These are phyloP conservation scores for Penicillium argentinense DNA, from an alignment of 495 filamentous ascomycete species.

Conservation along the genomic window DNA sequence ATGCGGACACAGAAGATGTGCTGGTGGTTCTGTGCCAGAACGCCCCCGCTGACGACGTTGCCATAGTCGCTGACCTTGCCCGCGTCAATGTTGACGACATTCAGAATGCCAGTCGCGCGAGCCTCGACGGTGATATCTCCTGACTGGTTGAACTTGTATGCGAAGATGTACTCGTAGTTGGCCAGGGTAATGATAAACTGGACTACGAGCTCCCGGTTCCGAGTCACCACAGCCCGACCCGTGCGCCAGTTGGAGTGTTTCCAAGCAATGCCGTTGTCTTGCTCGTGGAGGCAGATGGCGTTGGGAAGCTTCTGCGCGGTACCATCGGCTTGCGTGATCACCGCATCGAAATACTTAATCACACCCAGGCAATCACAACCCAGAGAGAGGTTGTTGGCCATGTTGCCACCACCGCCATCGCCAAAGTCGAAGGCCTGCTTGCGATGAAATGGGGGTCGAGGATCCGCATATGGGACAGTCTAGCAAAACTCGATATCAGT, in stretches of 20 bases:
- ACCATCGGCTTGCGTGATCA: constrained; percentile 56
- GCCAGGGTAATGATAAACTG: constrained; percentile 80
- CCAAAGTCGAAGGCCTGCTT: constrained; percentile 75
- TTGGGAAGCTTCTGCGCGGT: constrained; percentile 57
- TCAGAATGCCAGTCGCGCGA: constrained; percentile 84
- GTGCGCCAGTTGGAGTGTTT: constrained; percentile 74
- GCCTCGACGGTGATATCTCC: constrained; percentile 80
- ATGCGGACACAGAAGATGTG: constrained; percentile 91
- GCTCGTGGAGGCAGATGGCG: constrained; percentile 69
- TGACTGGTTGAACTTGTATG: constrained; percentile 86
- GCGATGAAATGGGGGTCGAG: constrained; percentile 65
- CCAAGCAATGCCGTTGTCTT: constrained; percentile 69
- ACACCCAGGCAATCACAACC: constrained; percentile 71
- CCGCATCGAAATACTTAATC: constrained; percentile 64
- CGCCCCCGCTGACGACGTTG: constrained; percentile 84
- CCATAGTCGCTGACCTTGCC: constrained; percentile 61
- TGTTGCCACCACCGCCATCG: constrained; percentile 66
- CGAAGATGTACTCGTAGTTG: constrained; percentile 87
- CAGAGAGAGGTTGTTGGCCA: constrained; percentile 68
- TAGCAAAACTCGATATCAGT: constrained; percentile 6
- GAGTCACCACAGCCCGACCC: constrained; percentile 60
- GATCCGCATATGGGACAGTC: constrained; percentile 67
- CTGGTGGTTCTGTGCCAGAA: constrained; percentile 80
- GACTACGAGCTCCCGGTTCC: constrained; percentile 60
- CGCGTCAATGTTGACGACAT: constrained; percentile 81